Evolutionary conservation across 306 rosid species (phyloP).

Genomic region (Begonia fuchsioides): DNA sequence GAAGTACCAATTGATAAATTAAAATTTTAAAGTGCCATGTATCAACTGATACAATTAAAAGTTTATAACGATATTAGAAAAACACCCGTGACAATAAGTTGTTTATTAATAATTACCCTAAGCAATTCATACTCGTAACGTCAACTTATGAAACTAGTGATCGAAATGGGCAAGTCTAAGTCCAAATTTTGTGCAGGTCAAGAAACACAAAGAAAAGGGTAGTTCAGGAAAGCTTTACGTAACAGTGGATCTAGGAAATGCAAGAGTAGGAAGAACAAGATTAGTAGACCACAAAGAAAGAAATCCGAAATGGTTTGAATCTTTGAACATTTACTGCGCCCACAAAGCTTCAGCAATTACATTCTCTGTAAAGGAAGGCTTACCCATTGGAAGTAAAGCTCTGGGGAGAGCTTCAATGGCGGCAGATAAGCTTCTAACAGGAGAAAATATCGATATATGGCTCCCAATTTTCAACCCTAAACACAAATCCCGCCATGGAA

Average conservation of each 20-base stretch:
- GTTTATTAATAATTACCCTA: too few relatives aligned
- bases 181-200: conserved; percentile 16
- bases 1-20: too few relatives aligned
- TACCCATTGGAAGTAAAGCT: conserved; percentile 21
- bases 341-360: conserved; percentile 19
- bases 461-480: conserved; percentile 13
- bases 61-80: too few relatives aligned
- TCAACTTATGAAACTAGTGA: too few relatives aligned
- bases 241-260: conserved; percentile 26
- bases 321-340: conserved; percentile 33
- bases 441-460: conserved; percentile 25
- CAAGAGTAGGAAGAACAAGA: conserved; percentile 30
- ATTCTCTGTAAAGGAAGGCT: conserved; percentile 28
- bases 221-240: conserved; percentile 18
- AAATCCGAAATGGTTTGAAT: conserved; percentile 27
- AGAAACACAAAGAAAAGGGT: conserved; percentile 1
- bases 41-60: too few relatives aligned
- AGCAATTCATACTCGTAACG: too few relatives aligned
- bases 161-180: too few relatives aligned
- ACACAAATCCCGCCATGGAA: conserved; percentile 10
- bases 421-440: conserved; percentile 13
- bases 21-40: too few relatives aligned
- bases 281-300: not conserved
- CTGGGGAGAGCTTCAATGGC: conserved; percentile 30
- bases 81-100: too few relatives aligned